These are phyloP conservation scores for Pseudevernia furfuracea DNA, from an alignment of 495 filamentous ascomycete species.

Conservation along the genomic window DNA sequence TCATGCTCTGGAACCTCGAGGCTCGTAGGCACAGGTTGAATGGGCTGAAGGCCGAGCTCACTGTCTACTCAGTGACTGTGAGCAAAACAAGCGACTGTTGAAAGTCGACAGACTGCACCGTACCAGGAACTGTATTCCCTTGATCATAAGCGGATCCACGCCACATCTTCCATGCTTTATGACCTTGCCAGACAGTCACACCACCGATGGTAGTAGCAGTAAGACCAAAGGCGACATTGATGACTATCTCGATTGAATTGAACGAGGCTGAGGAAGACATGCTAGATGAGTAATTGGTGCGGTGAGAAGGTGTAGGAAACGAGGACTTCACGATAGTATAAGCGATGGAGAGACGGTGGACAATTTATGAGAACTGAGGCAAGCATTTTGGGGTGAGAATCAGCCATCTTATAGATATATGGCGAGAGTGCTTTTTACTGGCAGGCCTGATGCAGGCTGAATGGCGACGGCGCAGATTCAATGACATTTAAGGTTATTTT, in stretches of 20 bases:
- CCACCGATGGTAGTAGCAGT: slow-evolving; percentile 14
- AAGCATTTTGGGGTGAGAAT: background rate
- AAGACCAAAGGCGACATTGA: slow-evolving; percentile 16
- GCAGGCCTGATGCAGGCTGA: no score
- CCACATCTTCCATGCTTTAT: slow-evolving; percentile 15
- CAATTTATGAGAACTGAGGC: background rate
- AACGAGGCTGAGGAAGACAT: slow-evolving; percentile 15
- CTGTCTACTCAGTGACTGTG: background rate
- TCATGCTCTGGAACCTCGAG: background rate
- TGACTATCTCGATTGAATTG: slow-evolving; percentile 1
- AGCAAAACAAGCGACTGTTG: background rate
- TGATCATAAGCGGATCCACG: background rate
- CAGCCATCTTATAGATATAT: background rate
- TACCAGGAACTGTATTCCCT: background rate
- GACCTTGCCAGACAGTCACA: slow-evolving; percentile 17
- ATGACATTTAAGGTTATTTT: no score
- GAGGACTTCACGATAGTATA: background rate
- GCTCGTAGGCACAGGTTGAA: background rate
- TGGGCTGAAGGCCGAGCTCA: background rate
- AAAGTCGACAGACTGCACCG: no score
- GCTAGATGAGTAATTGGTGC: background rate
- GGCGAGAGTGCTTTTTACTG: no score
- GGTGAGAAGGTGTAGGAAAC: background rate
- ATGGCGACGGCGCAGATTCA: no score
- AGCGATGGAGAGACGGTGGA: background rate